Conservation (phyloP, 768 basidiomycete species). For the Pleurotus djamor region DNA sequence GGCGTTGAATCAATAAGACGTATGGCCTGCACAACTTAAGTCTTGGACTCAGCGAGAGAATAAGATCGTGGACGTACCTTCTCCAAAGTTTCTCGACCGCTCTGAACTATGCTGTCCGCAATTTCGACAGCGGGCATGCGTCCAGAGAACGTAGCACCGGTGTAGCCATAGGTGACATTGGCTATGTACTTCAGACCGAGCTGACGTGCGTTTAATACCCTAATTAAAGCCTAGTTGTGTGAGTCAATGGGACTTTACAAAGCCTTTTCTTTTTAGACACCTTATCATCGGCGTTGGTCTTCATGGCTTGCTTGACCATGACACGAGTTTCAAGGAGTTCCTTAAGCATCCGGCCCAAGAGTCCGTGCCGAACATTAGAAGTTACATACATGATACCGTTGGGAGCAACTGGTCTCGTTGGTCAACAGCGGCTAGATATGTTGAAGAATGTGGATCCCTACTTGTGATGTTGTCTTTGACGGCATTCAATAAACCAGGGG, state of each 20-base stretch:
- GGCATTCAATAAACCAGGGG: constrained; percentile 63
- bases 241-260: too few relatives aligned
- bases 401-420: constrained; percentile 66
- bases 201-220: constrained; percentile 88
- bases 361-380: constrained; percentile 74
- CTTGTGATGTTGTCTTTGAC: constrained; percentile 79
- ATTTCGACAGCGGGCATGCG: constrained; percentile 99
- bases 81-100: constrained; percentile 91
- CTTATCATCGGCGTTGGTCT: constrained; percentile 71
- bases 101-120: constrained; percentile 97
- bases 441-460: constrained; percentile 24
- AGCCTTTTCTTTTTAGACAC: constrained; percentile 27
- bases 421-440: not conserved
- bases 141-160: constrained; percentile 90
- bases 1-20: constrained; percentile 67
- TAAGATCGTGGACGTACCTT: constrained; percentile 48
- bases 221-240: constrained; percentile 55
- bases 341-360: constrained; percentile 87
- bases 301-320: constrained; percentile 99
- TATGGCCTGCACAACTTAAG: constrained; percentile 60
- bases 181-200: constrained; percentile 92
- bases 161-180: constrained; percentile 96
- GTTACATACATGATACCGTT: constrained; percentile 97
- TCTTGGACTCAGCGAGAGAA: not conserved
- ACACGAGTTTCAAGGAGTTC: constrained; percentile 94